Evolutionary conservation across 2,329 filamentous ascomycete species (phyloP), one percentile per base, ranked within the genome.

Genomic region (Aspergillus unguis): DNA sequence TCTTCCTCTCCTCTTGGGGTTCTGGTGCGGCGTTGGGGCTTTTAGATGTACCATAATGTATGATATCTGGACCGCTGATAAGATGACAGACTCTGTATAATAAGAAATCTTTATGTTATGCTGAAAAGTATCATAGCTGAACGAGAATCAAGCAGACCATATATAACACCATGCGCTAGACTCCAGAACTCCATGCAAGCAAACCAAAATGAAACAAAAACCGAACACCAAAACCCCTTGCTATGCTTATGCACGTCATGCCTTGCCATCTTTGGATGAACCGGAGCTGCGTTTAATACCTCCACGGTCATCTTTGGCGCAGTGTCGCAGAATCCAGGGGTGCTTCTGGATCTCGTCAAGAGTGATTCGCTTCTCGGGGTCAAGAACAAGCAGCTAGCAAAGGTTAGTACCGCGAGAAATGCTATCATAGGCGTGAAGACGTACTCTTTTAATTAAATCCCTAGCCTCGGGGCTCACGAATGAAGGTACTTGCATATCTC

Each of bases 251-350:
- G 33, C 37, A 57, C 48, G 55, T 67, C 50, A 70, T 57, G 60
- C 55, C 58, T 67, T 67, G 48, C 58, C 60, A 36, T 68, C 64
- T 53, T 71, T 73, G 36, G 66, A 66, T 40, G 64, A 64, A 53
- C 62, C 65, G 23, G 75, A 77, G 56, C 62, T 72, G 53, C 77
- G 66, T 58, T 79, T 72, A 44, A 70, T 64, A 23, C 66, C 67
- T 58, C 17, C 17, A 17, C 71, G 64, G 56, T 78, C 76, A 27
- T 77, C 75, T 63, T 78, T 80, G 40, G 87, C 80, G 71, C 92
- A 97, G 72, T 97, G 90, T 79, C 96, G 97, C 62, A 96, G 71
- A 65, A 99, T 96, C 94, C 94, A 99, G 17, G 94, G 92, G 71
- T 97, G 94, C 48, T 81, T 80, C 71, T 92, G 86, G 35, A 97